Conservation (phyloP, 192 early-diverging fungal species). For the Entomortierella lignicola region DNA sequence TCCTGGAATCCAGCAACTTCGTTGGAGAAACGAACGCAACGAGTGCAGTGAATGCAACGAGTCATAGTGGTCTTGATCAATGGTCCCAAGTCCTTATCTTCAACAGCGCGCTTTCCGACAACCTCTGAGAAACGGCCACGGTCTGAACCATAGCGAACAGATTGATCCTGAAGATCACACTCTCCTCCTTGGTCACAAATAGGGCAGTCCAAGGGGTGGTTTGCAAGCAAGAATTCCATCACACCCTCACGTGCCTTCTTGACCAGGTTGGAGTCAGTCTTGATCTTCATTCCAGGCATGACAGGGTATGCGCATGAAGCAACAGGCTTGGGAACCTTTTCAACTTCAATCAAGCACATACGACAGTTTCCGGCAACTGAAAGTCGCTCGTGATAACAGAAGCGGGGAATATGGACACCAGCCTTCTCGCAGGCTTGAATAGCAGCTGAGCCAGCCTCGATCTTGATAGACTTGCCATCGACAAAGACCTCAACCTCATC, state of each 20-base stretch:
- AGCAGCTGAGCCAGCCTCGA: conserved; percentile 92
- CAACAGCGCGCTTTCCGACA: conserved; percentile 92
- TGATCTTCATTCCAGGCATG: conserved; percentile 96
- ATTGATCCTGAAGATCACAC: conserved; percentile 99
- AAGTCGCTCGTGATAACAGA: conserved; percentile 81
- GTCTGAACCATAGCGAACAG: conserved; percentile 94
- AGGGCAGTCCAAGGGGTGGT: conserved; percentile 98
- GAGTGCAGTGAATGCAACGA: conserved; percentile 99
- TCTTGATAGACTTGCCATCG: conserved; percentile 88
- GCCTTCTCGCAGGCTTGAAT: conserved; percentile 99
- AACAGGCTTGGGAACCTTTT: conserved; percentile 94
- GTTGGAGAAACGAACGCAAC: conserved; percentile 98
- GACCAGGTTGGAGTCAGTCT: conserved; percentile 93
- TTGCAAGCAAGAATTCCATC: conserved; percentile 94
- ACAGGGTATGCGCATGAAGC: conserved; percentile 99
- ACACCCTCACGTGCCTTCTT: conserved; percentile 97
- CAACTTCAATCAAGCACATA: conserved; percentile 99
- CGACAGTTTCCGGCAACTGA: conserved; percentile 99
- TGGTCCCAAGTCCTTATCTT: conserved; percentile 98
- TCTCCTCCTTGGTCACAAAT: conserved; percentile 99
- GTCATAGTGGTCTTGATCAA: conserved; percentile 97
- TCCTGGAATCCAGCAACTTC: conserved; percentile 97
- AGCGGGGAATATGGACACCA: conserved; percentile 88
- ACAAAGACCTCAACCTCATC: conserved; percentile 91
- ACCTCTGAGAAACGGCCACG: conserved; percentile 89